A percentile compares a stretch with the other conserved stretches of the same genome.
Evolutionary conservation across 768 basidiomycete genomes (phyloP).

Genomic region (Flagelloscypha sp.): DNA sequence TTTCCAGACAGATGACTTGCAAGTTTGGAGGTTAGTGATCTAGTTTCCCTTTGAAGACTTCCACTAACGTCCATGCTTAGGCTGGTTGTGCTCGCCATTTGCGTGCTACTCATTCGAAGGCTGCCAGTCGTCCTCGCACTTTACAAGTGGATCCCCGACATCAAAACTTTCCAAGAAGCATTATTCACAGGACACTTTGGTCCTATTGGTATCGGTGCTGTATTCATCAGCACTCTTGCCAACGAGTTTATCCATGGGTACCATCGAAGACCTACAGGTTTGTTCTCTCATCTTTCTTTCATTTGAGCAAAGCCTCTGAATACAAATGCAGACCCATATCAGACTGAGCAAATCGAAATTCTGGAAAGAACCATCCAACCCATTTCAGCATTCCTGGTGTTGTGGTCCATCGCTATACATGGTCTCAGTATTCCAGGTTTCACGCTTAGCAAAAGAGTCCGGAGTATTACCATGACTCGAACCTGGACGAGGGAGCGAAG

Average conservation of each 20-base stretch:
- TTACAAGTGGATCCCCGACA: constrained; percentile 92
- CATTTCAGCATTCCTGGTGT: constrained; percentile 90
- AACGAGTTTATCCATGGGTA: constrained; percentile 43
- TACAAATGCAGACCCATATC: no score
- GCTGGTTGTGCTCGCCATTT: constrained; percentile 72
- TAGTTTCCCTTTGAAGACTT: no score
- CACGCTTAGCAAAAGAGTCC: constrained; percentile 87
- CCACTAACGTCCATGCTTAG: no score
- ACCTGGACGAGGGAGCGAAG: constrained; percentile 41
- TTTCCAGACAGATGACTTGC: constrained; percentile 61
- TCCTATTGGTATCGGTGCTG: constrained; percentile 78
- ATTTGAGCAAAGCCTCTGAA: constrained; percentile 27
- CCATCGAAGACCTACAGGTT: constrained; percentile 13
- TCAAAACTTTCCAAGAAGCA: constrained; percentile 91
- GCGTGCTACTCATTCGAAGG: constrained; percentile 75
- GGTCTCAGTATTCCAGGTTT: constrained; percentile 93
- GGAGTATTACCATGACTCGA: constrained; percentile 52
- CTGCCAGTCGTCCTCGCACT: constrained; percentile 77
- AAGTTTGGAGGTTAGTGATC: constrained; percentile 79
- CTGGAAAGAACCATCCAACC: constrained; percentile 79
- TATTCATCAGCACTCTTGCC: constrained; percentile 89
- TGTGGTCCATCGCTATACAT: constrained; percentile 81
- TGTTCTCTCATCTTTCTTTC: no score
- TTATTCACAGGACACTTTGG: constrained; percentile 95
- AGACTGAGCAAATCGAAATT: constrained; percentile 51